Conservation (phyloP, 2,329 filamentous ascomycete species). For the Ophiostoma australiae region DNA sequence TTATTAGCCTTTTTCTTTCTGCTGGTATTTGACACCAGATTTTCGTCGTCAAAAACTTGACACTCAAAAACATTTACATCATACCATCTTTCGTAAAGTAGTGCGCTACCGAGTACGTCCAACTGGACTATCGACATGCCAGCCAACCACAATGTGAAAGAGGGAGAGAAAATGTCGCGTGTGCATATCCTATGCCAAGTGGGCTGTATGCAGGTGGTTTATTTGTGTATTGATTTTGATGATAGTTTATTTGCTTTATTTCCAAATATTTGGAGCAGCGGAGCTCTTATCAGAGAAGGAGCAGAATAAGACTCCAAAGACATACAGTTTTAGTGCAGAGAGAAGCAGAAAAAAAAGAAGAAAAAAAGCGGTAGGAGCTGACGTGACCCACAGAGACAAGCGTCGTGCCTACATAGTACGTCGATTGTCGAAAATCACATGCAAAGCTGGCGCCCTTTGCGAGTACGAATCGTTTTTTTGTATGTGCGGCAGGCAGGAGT, state of each 20-base stretch:
- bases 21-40: neutral
- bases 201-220: constrained; percentile 1
- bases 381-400: constrained; percentile 3
- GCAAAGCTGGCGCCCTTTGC: neutral
- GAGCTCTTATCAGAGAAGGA: neutral
- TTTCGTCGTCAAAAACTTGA: too few species aligned
- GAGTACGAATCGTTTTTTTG: neutral
- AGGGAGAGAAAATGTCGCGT: constrained; percentile 1
- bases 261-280: constrained; percentile 5
- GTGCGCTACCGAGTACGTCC: too few species aligned
- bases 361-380: neutral
- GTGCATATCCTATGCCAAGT: neutral
- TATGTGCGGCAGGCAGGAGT: neutral
- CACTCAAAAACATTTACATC: too few species aligned
- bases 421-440: constrained; percentile 13
- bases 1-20: neutral
- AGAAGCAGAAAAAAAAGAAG: neutral
- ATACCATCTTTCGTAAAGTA: too few species aligned
- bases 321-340: too few species aligned
- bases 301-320: too few species aligned
- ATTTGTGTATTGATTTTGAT: neutral
- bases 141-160: too few species aligned
- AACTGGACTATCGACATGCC: too few species aligned
- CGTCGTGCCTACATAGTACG: neutral
- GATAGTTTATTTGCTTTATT: neutral